These are phyloP conservation scores for Haematococcus sp. DNA, from an alignment of 139 green algal species.

Conservation along the genomic window DNA sequence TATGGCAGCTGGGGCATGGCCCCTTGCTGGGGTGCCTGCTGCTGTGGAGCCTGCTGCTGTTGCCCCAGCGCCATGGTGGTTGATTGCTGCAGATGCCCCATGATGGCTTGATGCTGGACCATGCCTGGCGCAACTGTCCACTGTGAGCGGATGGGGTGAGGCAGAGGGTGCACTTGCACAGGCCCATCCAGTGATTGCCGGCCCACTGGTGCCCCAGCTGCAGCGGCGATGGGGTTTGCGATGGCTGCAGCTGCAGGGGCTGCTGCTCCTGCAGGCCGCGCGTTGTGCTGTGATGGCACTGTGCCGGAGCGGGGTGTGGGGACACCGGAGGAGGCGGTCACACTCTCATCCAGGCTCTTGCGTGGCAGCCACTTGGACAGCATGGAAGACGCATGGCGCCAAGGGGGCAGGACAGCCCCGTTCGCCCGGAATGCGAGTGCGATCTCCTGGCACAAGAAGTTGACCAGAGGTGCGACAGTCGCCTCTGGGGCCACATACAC, in stretches of 20 bases:
- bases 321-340: neutral
- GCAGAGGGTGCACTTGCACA: neutral
- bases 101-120: neutral
- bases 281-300: neutral
- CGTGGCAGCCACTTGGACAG: constrained; percentile 60
- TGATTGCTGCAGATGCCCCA: neutral
- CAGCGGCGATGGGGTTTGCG: no score
- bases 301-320: neutral
- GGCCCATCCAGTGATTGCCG: neutral
- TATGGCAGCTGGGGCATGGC: neutral
- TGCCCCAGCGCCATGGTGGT: neutral
- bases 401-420: constrained; percentile 62
- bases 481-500: constrained; percentile 45
- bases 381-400: constrained; percentile 58
- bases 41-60: neutral
- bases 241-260: no score
- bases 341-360: constrained; percentile 22
- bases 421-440: constrained; percentile 46
- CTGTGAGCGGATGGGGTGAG: neutral
- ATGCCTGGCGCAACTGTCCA: neutral
- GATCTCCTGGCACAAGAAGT: constrained; percentile 56
- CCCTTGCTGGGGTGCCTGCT: neutral
- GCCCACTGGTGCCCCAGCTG: neutral
- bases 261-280: no score
- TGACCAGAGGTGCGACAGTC: constrained; percentile 30